Base-by-base conservation (phyloP, 78 protist species). In the Dictyostelium firmibasis region DNA sequence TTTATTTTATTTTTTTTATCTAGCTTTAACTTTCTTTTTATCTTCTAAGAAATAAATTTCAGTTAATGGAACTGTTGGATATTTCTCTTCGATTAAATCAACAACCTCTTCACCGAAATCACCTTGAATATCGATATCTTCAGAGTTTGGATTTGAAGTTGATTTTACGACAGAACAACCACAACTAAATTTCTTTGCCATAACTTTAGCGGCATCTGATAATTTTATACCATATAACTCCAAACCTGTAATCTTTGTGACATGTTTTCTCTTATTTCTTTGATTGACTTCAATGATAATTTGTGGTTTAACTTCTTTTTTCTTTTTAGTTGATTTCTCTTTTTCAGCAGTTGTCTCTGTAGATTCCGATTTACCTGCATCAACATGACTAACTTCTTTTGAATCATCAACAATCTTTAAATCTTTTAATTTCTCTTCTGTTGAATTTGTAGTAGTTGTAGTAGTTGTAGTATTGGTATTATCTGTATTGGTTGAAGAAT, bases 171-270 rank as follows among this genome's bases (percentile, higher is more conserved):
- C 96, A 7, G 96, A 83, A 23, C 96, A 93, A 44, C 96, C 96
- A 75, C 96, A 93, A 70, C 93, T 86, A 47, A 93, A 93, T 29
- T 93, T 93, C 53, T 93, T 93, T 10, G 96, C 91, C 91, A 93
- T 84, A 33, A 93, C 25, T 62, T 93, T 93, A 5, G 76, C 38
- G 14, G 96, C 92, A 50, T 93, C 96, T 33, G 96, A 20, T 31
- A 93, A 41, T 50, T 93, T 93, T 16, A 91, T 91, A 38, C 96
- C 96, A 62, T 76, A 93, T 29, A 41, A 53, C 16, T 93, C 92
- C 53, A 93, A 72, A 64, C 96, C 96, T 13, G 84, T 18, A 60
- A 93, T 62, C 20, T 81, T 85, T 31, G 96, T 93, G n/a, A 86
- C 87, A 31, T 86, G 69, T 43, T 93, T 93, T 62, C 87, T 84